Conservation (phyloP, 1,284 basidiomycete species). For the Moesziomyces antarcticus region DNA sequence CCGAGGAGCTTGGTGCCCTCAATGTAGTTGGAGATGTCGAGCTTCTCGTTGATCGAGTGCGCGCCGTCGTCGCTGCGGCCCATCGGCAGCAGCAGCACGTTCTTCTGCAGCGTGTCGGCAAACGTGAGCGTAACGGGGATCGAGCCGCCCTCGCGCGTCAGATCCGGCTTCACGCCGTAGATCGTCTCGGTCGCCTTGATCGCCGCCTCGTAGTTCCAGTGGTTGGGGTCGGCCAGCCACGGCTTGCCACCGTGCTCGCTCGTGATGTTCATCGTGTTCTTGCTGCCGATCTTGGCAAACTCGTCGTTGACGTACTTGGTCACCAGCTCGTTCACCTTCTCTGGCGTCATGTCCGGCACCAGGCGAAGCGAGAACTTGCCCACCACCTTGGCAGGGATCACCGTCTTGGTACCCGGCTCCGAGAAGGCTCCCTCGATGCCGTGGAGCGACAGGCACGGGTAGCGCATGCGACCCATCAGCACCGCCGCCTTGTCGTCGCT, state of each 20-base stretch:
- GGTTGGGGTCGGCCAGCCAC: constrained; percentile 70
- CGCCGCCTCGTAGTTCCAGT: constrained; percentile 96
- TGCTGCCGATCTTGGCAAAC: constrained; percentile 63
- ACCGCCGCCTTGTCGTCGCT: constrained; percentile 84
- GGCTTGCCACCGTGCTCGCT: constrained; percentile 65
- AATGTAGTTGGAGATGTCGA: constrained; percentile 92
- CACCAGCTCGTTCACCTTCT: constrained; percentile 61
- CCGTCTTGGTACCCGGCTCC: constrained; percentile 78
- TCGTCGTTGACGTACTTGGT: constrained; percentile 61
- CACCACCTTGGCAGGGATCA: constrained; percentile 88
- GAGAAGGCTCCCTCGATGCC: constrained; percentile 98
- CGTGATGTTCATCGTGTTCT: constrained; percentile 63
- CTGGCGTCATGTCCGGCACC: constrained; percentile 85
- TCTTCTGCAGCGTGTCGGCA: constrained; percentile 73
- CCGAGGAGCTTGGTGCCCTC: constrained; percentile 80
- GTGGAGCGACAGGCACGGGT: constrained; percentile 89
- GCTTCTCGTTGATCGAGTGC: constrained; percentile 94
- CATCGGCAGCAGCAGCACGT: constrained; percentile 89
- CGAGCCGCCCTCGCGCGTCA: constrained; percentile 93
- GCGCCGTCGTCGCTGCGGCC: constrained; percentile 81
- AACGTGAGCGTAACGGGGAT: constrained; percentile 97
- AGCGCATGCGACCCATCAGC: constrained; percentile 80
- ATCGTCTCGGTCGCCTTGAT: constrained; percentile 83
- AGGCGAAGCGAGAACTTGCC: constrained; percentile 73
- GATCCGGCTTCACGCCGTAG: constrained; percentile 84